Base-by-base conservation (phyloP, 139 green algal species). In the Chlorella sp. region DNA sequence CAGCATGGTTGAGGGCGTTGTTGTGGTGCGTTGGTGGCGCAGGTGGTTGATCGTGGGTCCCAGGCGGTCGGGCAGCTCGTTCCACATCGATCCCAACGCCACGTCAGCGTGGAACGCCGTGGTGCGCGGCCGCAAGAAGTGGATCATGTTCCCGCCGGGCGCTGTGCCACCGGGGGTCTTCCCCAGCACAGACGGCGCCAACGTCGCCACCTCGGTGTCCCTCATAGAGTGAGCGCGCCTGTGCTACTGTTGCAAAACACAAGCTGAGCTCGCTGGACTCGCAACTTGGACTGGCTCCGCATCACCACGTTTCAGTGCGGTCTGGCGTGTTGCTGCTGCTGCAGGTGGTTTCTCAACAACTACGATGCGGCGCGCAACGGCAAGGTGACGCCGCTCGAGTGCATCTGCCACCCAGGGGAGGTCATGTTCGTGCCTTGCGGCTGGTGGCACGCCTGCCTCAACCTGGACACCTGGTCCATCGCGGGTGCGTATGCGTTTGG, bases 41-140 rank as follows among this genome's bases (percentile, higher is more conserved):
- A 83, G 89, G 27, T 99, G 96, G 96, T 83, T 99, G 35, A 98
- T 99, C 71, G 75, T 94, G 4, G 95, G 95, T 1, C 88, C 91
- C 0, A n/a, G 35, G 3, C 82, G 90, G 32, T 90, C 74, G 32
- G 93, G 93, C 30, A 88, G 77, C n/a, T 83, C 79, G 2, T 94
- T 93, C 73, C 89, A 95, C 67, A 55, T 90, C 10, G 94, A 98
- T 78, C 94, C 94, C 42, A 98, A 97, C 74, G 72, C 80, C 30
- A 97, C 91, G 1, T 90, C 69, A 14, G 93, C 93, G 5, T 98
- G 92, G 92, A 98, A 98, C 69, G 92, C 85, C 1, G 88, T 97
- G 5, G 70, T 98, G 42, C 42, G 17, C 22, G 93, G 92, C 33
- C 35, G 62, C 65, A 97, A 97, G 85, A 94, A 94, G 77, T 97